A percentile compares a stretch with the other conserved stretches of the same genome.
Evolutionary conservation across 2,329 filamentous ascomycete genomes (phyloP).

Genomic region (Sporothrix euskadiensis): DNA sequence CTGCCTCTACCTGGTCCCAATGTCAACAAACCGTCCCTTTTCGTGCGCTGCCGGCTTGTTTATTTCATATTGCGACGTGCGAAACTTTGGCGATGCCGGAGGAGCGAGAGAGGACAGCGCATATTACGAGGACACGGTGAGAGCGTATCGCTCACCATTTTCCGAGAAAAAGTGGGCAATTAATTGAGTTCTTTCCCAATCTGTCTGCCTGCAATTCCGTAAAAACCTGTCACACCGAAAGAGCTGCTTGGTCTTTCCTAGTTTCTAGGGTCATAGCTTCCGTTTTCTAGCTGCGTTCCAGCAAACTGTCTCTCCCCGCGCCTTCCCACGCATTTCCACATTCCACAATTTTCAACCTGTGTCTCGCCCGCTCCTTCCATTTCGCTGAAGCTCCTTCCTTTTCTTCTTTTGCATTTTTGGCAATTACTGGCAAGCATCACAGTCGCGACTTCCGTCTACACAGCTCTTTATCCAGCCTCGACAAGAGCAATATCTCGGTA

Average conservation of each 20-base stretch:
- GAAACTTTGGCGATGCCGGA: not conserved
- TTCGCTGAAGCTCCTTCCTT: not conserved
- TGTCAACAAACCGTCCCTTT: conserved; percentile 30
- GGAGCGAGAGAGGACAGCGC: not conserved
- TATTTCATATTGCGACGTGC: conserved; percentile 19
- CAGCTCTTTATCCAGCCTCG: not conserved
- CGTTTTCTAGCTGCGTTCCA: conserved; percentile 21
- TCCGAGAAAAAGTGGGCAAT: not conserved
- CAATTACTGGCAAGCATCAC: not conserved
- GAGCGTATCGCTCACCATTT: not conserved
- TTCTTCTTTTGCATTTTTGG: not conserved
- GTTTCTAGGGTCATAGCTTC: conserved; percentile 1
- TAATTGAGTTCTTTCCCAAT: not conserved
- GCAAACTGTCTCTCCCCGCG: conserved; percentile 17
- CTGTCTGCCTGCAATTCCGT: conserved; percentile 8
- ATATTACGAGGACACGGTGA: not conserved
- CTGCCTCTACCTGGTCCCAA: conserved; percentile 29
- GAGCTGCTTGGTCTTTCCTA: not conserved
- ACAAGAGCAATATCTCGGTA: not conserved
- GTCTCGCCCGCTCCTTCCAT: not conserved
- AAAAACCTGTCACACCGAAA: not conserved
- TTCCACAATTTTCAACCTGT: not conserved
- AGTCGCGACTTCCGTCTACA: not conserved
- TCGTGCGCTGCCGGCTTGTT: conserved; percentile 5
- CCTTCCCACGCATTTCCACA: conserved; percentile 5